These are phyloP conservation scores for Aspergillus bertholletiae DNA, from an alignment of 495 filamentous ascomycete genomes.

Conservation along the genomic window DNA sequence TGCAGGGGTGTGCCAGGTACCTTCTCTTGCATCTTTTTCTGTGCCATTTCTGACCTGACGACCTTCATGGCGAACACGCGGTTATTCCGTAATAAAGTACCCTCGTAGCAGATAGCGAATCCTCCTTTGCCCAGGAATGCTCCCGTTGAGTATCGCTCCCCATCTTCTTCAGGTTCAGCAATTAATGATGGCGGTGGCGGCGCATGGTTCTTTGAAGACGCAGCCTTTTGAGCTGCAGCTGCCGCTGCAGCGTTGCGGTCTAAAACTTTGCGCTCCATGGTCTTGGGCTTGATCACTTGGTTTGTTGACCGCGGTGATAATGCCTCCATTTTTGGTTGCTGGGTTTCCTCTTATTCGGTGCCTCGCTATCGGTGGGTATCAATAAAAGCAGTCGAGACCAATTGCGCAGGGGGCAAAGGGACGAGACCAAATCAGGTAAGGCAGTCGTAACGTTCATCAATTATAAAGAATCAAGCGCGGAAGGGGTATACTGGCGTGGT, in stretches of 20 bases:
- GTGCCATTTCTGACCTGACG: slow-evolving; percentile 81
- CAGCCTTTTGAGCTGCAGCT: slow-evolving; percentile 32
- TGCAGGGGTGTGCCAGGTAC: slow-evolving; percentile 39
- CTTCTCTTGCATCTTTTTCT: slow-evolving; percentile 85
- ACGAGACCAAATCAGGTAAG: not conserved
- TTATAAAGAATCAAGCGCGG: slow-evolving; percentile 13
- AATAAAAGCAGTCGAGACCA: slow-evolving; percentile 15
- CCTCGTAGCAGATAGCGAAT: slow-evolving; percentile 88
- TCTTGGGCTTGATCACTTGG: slow-evolving; percentile 44
- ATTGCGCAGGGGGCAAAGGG: slow-evolving; percentile 6
- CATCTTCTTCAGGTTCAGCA: slow-evolving; percentile 67
- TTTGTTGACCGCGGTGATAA: slow-evolving; percentile 72
- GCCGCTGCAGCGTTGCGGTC: slow-evolving; percentile 55
- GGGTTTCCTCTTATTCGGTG: slow-evolving; percentile 2
- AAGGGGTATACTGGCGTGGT: slow-evolving; percentile 18
- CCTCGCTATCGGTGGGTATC: slow-evolving; percentile 8
- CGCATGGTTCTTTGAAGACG: slow-evolving; percentile 58
- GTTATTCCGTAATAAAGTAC: slow-evolving; percentile 59
- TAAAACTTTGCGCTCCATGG: slow-evolving; percentile 44
- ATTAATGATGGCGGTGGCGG: slow-evolving; percentile 76
- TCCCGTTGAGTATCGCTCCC: slow-evolving; percentile 80
- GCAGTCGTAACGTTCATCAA: slow-evolving; percentile 21
- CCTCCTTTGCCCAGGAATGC: slow-evolving; percentile 85
- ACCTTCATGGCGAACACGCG: slow-evolving; percentile 84
- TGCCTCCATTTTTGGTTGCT: slow-evolving; percentile 58